Evolutionary conservation across 2,329 filamentous ascomycete genomes (phyloP).

Genomic region (Diaporthe citrichinensis): DNA sequence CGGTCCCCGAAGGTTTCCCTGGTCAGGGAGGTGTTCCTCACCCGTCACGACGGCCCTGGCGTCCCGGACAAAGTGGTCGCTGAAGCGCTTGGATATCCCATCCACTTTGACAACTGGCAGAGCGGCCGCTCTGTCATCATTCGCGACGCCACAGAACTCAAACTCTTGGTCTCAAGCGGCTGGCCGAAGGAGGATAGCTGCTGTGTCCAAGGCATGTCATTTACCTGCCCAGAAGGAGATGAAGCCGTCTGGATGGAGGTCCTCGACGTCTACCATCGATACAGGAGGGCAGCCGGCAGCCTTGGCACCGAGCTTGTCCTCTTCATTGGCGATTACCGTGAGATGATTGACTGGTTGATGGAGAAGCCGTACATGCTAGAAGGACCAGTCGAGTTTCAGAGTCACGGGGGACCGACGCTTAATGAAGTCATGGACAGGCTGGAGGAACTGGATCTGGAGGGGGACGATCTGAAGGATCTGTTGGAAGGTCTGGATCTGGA

Average conservation of each 20-base stretch:
- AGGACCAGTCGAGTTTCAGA: not conserved
- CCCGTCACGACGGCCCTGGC: not conserved
- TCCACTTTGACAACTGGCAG: not conserved
- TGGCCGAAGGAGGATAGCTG: not conserved
- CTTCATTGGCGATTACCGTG: not conserved
- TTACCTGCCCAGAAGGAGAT: not conserved
- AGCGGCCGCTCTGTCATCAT: not conserved
- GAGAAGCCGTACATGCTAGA: not conserved
- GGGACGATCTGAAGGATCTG: too few species aligned
- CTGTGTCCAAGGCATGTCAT: not conserved
- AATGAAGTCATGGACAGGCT: too few species aligned
- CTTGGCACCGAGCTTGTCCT: not conserved
- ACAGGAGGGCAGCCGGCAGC: not conserved
- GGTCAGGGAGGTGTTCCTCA: not conserved
- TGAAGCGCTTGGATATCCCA: not conserved
- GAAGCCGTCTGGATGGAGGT: not conserved
- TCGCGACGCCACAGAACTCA: not conserved
- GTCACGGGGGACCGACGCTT: too few species aligned
- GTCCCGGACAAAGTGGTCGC: not conserved
- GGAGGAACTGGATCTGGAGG: too few species aligned
- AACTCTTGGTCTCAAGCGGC: not conserved
- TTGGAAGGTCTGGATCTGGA: too few species aligned
- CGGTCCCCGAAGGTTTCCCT: not conserved
- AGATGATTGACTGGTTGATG: not conserved
- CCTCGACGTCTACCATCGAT: not conserved